Evolutionary conservation across 805 yeast species (phyloP), one percentile per base, ranked within the genome.

Genomic region (Grigorovia transvaalensis): DNA sequence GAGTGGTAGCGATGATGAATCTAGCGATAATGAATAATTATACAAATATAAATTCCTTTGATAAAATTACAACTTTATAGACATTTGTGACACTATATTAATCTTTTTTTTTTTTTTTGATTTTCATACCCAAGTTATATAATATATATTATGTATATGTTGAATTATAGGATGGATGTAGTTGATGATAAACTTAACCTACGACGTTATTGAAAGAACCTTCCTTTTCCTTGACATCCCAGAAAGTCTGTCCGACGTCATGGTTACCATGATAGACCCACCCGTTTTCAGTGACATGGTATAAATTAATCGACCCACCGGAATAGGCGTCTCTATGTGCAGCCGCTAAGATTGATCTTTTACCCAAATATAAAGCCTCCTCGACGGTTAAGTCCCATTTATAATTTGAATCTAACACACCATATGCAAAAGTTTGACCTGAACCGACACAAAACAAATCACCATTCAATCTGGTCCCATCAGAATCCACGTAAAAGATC

Each of bases 391-490:
- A 72, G 64, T 93, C 97, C 96, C 96, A 89, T 61, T 77, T 79
- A 71, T 88, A 87, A 61, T 87, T 90, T 38, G 96, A 81, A 68
- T 93, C 99, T 58, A 93, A 76, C 20, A 93, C 99, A 77, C 99
- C 99, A 65, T 93, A 93, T 9, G 99, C 99, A 72, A 93, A 93
- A 1, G 99, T 93, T 74, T 93, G 99, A 71, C 99, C 99, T 1
- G 98, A 91, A 47, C 99, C 99, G 35, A 93, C 99, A 75, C 96
- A 88, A 71, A 93, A 93, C 57, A 90, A 61, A 65, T 91, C 96
- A 51, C 99, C 99, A 67, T 88, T 84, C 64, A 93, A 75, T 71
- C 99, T 81, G 4, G 97, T 85, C 50, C 99, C 99, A 66, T 93
- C 99, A 29, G 96, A 86, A 71, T 93, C 99, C 42, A 93, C 98